Conservation (phyloP, 106 monocot species). For the Amphibolis antarctica region DNA sequence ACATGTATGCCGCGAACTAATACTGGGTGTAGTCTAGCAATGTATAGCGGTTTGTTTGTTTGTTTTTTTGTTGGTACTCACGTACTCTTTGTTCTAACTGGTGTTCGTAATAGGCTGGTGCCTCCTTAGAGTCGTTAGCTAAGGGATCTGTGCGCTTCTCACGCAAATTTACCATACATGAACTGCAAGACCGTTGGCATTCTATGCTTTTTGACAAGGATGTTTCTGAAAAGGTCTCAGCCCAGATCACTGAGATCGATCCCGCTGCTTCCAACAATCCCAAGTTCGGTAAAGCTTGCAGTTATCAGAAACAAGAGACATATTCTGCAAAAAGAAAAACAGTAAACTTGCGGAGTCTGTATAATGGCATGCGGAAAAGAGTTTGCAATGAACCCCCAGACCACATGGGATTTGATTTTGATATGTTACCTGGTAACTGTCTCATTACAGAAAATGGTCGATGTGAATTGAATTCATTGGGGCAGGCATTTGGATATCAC, state of each 20-base stretch:
- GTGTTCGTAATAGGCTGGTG: constrained; percentile 47
- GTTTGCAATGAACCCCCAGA: constrained; percentile 32
- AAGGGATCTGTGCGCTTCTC: constrained; percentile 89
- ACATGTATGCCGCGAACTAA: neutral
- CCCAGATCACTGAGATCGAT: constrained; percentile 45
- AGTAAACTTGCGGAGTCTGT: constrained; percentile 44
- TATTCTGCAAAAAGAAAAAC: constrained; percentile 31
- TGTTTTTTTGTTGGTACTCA: neutral
- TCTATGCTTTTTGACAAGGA: constrained; percentile 50
- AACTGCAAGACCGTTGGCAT: constrained; percentile 74
- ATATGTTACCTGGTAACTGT: constrained; percentile 1
- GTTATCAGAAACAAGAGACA: constrained; percentile 30
- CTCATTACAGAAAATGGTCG: neutral
- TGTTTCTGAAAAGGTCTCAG: constrained; percentile 48
- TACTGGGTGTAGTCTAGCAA: neutral
- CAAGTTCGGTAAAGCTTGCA: constrained; percentile 26
- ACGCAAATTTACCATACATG: constrained; percentile 42
- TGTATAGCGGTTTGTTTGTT: neutral
- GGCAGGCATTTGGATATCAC: constrained; percentile 1
- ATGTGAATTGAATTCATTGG: neutral
- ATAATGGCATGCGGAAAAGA: constrained; percentile 66
- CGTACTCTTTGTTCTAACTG: neutral
- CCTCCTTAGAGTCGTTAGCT: constrained; percentile 78
- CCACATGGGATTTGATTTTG: constrained; percentile 14
- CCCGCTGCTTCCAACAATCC: constrained; percentile 28